Evolutionary conservation across 139 green algal species (phyloP).

Genomic region (Chlamydomonas asymmetrica): DNA sequence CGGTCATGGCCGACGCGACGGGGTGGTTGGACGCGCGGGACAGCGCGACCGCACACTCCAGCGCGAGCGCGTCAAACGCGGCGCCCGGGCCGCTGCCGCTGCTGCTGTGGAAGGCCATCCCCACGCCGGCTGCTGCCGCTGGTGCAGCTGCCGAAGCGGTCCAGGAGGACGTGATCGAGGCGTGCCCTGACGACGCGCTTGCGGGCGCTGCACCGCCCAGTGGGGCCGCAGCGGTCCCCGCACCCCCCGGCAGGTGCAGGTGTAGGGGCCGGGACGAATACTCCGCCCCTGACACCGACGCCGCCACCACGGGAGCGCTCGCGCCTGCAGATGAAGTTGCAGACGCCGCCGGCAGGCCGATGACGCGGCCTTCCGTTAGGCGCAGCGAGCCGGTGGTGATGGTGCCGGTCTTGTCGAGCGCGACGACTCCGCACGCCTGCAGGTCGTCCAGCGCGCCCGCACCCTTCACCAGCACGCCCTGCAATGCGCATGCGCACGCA

Average conservation of each 20-base stretch:
- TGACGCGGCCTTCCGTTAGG: slow-evolving; percentile 47
- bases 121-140: background rate
- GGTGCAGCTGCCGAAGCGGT: background rate
- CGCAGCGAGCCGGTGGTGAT: slow-evolving; percentile 77
- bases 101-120: background rate
- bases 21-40: slow-evolving; percentile 52
- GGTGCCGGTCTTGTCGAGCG: slow-evolving; percentile 90
- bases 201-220: too few relatives aligned
- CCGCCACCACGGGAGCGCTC: background rate
- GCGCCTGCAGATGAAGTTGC: slow-evolving; percentile 1
- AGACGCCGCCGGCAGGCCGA: too few relatives aligned
- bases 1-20: slow-evolving; percentile 49
- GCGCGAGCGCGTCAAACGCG: slow-evolving; percentile 31
- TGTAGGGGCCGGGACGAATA: background rate
- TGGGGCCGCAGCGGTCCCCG: too few relatives aligned
- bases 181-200: too few relatives aligned
- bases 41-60: slow-evolving; percentile 47
- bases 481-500: too few relatives aligned
- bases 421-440: slow-evolving; percentile 52
- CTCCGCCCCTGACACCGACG: slow-evolving; percentile 41
- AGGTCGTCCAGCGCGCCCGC: slow-evolving; percentile 78
- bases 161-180: too few relatives aligned
- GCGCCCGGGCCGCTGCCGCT: background rate
- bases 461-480: slow-evolving; percentile 74
- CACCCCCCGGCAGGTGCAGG: too few relatives aligned